A percentile compares a stretch with the other conserved stretches of the same genome.
These are phyloP conservation scores for Plasmodium inui DNA, from an alignment of 169 alveolate genomes.

Conservation along the genomic window DNA sequence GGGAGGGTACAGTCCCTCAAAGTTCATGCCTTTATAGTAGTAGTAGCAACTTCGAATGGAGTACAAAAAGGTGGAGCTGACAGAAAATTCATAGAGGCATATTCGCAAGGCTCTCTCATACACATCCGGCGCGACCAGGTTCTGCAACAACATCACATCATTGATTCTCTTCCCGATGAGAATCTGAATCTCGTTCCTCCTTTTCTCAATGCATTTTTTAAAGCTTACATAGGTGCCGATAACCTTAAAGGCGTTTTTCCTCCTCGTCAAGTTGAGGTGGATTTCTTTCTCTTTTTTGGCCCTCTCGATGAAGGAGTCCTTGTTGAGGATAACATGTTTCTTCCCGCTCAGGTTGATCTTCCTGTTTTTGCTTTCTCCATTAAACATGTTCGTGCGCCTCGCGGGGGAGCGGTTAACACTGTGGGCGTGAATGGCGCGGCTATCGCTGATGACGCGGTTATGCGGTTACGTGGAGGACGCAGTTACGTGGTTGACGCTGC, in stretches of 20 bases:
- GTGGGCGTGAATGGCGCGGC: neutral
- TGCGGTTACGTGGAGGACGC: neutral
- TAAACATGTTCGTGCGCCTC: conserved; percentile 32
- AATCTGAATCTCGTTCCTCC: conserved; percentile 26
- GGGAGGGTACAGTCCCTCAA: conserved; percentile 28
- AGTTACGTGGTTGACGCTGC: too few species aligned
- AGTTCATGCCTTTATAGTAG: conserved; percentile 36
- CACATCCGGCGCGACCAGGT: conserved; percentile 29
- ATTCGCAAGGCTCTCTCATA: conserved; percentile 43
- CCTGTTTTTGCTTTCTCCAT: conserved; percentile 69
- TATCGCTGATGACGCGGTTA: neutral
- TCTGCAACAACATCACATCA: conserved; percentile 27
- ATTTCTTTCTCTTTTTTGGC: conserved; percentile 58
- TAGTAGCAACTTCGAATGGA: conserved; percentile 25
- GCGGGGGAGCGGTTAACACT: neutral
- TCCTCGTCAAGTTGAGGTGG: conserved; percentile 3
- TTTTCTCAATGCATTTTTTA: conserved; percentile 36
- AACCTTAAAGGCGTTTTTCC: conserved; percentile 42
- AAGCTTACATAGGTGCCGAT: conserved; percentile 21
- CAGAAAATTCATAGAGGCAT: conserved; percentile 48
- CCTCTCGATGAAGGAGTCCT: conserved; percentile 59
- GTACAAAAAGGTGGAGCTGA: conserved; percentile 33
- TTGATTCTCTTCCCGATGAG: conserved; percentile 31
- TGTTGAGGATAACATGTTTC: conserved; percentile 50
- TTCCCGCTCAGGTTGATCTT: conserved; percentile 66